These are phyloP conservation scores for Globisporangium megalacanthum DNA, from an alignment of 352 stramenopile species.

Conservation along the genomic window DNA sequence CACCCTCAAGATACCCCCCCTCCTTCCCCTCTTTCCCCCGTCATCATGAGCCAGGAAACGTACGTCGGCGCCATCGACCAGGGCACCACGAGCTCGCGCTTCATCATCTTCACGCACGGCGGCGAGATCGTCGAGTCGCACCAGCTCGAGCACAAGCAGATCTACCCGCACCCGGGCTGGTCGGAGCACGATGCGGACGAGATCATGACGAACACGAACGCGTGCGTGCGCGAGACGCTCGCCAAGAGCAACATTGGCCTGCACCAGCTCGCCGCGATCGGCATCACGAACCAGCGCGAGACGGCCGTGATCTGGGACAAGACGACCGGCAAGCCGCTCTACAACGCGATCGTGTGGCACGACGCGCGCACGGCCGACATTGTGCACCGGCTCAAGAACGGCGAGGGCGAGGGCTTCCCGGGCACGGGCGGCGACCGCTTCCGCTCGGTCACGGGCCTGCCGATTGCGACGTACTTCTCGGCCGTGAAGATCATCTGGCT, in stretches of 20 bases:
- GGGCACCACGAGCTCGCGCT: conserved; percentile 95
- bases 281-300: conserved; percentile 99
- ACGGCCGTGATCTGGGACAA: conserved; percentile 97
- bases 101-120: conserved; percentile 92
- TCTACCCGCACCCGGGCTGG: conserved; percentile 94
- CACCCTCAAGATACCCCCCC: not conserved
- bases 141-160: conserved; percentile 96
- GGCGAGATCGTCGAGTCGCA: conserved; percentile 88
- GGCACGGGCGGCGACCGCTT: conserved; percentile 61
- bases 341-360: conserved; percentile 99
- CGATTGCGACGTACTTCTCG: conserved; percentile 97
- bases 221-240: conserved; percentile 74
- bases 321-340: conserved; percentile 92
- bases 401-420: conserved; percentile 45
- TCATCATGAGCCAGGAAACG: conserved; percentile 34
- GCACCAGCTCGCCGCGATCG: conserved; percentile 86
- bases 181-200: conserved; percentile 97
- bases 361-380: conserved; percentile 94
- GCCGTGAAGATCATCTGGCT: conserved; percentile 98
- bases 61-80: conserved; percentile 94
- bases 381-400: conserved; percentile 69
- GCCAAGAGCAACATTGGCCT: conserved; percentile 55
- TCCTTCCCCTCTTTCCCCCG: conserved; percentile 3
- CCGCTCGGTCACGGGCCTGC: conserved; percentile 89
- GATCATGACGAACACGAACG: conserved; percentile 89